Evolutionary conservation across 306 rosid species (phyloP), one percentile per base, ranked within the genome.

Genomic region (Casuarina glauca): DNA sequence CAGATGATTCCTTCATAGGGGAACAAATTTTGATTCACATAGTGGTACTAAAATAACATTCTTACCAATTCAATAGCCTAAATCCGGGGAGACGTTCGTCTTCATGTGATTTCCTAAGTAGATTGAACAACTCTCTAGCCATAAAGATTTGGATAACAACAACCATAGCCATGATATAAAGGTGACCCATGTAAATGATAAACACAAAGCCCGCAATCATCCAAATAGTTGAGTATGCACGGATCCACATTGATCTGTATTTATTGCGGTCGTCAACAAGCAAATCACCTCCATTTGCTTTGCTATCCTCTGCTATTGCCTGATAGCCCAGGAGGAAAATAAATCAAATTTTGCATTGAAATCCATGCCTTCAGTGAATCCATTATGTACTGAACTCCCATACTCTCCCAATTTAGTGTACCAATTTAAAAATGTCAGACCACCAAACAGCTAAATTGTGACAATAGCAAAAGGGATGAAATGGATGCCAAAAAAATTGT

Each of bases 121-220:
- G 90, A 88, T 85, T 91, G 92, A 96, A 96, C 51, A 96, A 90
- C 85, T 93, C 99, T 72, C 60, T 89, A 8, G 97, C 99, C 99
- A 96, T 96, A 85, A 85, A 93, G 82, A 96, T 96, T 90, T 96
- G 99, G 78, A 96, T 93, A 78, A 96, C 98, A 51, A 96, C 90
- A 41, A 96, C 89, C 98, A 91, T 91, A 16, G 99, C 97, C 53
- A 95, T 91, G 69, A 96, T 93, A 80, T 82, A 91, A 39, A 96
- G 98, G 86, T 96, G 99, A 60, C 99, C 99, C 89, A 93, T 76
- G 74, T 93, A 96, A 73, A 96, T 90, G 69, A 80, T 80, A 53
- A 91, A 81, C 4, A 64, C 96, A 91, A 93, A 93, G 48, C 99
- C 97, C 72, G 94, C 99, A 79, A 96, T 96, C 99, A 96, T 96